Evolutionary conservation across 116 monocot genomes (phyloP), one percentile per base, ranked within the genome.

Genomic region (Posidonia oceanica): DNA sequence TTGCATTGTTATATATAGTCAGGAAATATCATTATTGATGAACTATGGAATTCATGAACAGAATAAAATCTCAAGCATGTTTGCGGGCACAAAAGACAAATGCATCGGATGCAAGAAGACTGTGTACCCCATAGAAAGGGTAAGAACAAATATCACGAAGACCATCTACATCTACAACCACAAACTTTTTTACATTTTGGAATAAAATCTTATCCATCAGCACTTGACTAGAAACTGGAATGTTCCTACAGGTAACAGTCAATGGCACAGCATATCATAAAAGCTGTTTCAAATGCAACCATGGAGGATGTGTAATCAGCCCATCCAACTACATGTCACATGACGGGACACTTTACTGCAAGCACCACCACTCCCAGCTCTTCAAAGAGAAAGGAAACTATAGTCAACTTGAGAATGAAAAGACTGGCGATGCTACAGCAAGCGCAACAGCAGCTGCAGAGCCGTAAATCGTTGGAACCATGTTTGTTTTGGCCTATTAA

Each of bases 311-410:
- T 64, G 58, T 68, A 3, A 91, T 91, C 40, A 91, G 88, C 81
- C 88, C 88, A 59, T 91, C 91, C 18, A 91, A 85, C 74, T 91
- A 91, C 71, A 88, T 91, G 63, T 88, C 91, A 15, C 88, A 91
- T 55, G 91, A 91, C 42, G 85, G 85, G 7, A 83, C 68, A 57
- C 77, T 91, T 29, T 91, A 91, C 71, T 91, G 91, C 76, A 91
- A 83, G 70, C 91, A 91, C 74, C 91, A 91, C 69, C 91, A 91
- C 65, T 67, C 77, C 10, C 91, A 88, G 59, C 79, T 91, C 39
- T 66, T 88, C 65, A 91, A 85, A 75, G 88, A 85, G 81, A 91
- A 88, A 59, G 91, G 91, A 8, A 91, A 91, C 63, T 81, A 76
- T 51, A 88, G 85, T 67, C 83, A 91, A 12, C 82, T 91, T 58